These are phyloP conservation scores for Paraphaeosphaeria minitans DNA, from an alignment of 2,329 filamentous ascomycete species.

Conservation along the genomic window DNA sequence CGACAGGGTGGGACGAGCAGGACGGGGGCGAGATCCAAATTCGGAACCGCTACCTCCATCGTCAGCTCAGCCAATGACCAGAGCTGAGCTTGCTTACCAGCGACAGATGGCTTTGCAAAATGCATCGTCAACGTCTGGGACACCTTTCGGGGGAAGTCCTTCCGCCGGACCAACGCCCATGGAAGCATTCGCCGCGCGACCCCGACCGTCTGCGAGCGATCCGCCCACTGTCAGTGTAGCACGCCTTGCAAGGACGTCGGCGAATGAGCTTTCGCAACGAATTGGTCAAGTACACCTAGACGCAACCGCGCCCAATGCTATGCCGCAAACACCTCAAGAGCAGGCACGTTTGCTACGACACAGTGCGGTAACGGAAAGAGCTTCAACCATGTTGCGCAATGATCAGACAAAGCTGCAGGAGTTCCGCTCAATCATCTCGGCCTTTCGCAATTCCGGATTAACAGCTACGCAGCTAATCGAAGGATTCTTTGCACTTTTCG, in stretches of 20 bases:
- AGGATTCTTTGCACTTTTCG: conserved; percentile 84
- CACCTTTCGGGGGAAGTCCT: conserved; percentile 85
- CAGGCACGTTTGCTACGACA: conserved; percentile 82
- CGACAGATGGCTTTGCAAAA: conserved; percentile 90
- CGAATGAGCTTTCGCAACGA: conserved; percentile 26
- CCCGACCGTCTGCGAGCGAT: conserved; percentile 47
- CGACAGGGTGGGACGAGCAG: conserved; percentile 58
- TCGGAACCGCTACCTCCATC: conserved; percentile 76
- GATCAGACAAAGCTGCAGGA: conserved; percentile 73
- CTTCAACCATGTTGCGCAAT: conserved; percentile 78
- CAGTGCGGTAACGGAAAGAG: conserved; percentile 82
- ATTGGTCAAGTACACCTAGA: conserved; percentile 42
- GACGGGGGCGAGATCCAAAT: conserved; percentile 84
- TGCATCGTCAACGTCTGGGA: conserved; percentile 76
- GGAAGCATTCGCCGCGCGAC: conserved; percentile 53
- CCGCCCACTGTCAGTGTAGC: conserved; percentile 48
- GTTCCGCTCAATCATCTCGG: conserved; percentile 81
- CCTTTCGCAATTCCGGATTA: conserved; percentile 72
- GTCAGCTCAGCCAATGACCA: conserved; percentile 77
- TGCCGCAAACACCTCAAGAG: conserved; percentile 68
- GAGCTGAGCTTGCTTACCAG: conserved; percentile 91
- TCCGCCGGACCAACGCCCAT: conserved; percentile 56
- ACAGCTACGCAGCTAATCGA: conserved; percentile 81
- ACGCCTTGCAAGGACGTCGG: conserved; percentile 30
- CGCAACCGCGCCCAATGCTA: conserved; percentile 19